Conservation (phyloP, 306 rosid genomes). For the Trifolium pratense region DNA sequence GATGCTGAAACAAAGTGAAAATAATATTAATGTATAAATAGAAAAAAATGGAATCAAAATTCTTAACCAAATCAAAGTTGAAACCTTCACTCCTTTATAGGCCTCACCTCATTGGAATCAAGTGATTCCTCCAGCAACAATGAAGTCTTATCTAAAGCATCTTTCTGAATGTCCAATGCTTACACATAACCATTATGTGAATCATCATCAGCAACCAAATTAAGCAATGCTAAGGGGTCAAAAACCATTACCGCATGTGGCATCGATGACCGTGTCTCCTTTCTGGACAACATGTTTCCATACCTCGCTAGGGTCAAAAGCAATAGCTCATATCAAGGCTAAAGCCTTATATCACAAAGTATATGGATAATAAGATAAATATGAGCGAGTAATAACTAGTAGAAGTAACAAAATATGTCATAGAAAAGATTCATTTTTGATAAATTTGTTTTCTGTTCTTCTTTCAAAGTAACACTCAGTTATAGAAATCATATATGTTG, state of each 20-base stretch:
- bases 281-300: conserved; percentile 73
- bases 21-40: neutral
- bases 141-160: conserved; percentile 68
- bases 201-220: conserved; percentile 81
- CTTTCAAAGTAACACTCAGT: no score
- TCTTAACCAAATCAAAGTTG: conserved; percentile 9
- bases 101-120: no score
- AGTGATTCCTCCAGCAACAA: conserved; percentile 62
- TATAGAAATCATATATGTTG: no score
- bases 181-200: conserved; percentile 63
- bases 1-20: neutral
- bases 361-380: no score
- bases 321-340: conserved; percentile 19
- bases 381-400: no score
- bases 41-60: neutral
- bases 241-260: conserved; percentile 91
- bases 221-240: conserved; percentile 79
- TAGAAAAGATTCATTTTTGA: no score
- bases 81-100: conserved; percentile 2
- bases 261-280: conserved; percentile 86
- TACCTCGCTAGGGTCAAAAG: conserved; percentile 52
- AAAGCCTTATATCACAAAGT: no score
- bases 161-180: conserved; percentile 81
- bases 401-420: no score
- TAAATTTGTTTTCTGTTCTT: no score